Conservation (phyloP, 257 asterid genomes). For the Solanum chilense region DNA sequence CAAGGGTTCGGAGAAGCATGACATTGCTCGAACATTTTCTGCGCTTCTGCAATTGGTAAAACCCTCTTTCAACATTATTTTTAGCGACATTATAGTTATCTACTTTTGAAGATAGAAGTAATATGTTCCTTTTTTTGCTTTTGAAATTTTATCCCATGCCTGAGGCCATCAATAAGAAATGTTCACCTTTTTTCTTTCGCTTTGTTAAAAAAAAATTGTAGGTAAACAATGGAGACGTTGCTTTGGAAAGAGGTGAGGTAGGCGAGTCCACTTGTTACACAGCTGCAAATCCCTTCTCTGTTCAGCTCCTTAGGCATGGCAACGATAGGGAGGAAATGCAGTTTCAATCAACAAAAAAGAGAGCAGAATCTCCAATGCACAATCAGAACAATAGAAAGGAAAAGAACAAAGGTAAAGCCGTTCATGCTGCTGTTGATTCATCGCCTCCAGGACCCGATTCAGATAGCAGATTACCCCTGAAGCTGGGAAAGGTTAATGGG, state of each 20-base stretch:
- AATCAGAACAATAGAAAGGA: constrained; percentile 15
- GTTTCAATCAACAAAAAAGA: constrained; percentile 41
- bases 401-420: constrained; percentile 31
- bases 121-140: not conserved
- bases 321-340: constrained; percentile 19
- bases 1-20: constrained; percentile 75
- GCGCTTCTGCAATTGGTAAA: constrained; percentile 92
- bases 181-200: not conserved
- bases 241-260: constrained; percentile 24
- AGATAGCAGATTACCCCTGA: constrained; percentile 20
- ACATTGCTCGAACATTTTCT: constrained; percentile 89
- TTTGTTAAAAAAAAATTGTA: not conserved
- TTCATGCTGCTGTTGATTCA: constrained; percentile 9
- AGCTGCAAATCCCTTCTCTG: constrained; percentile 39
- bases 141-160: not conserved
- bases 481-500: constrained; percentile 25
- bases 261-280: constrained; percentile 42
- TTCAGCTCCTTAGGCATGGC: constrained; percentile 35
- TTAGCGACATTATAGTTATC: not conserved
- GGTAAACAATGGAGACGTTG: constrained; percentile 87
- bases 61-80: not conserved
- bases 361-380: constrained; percentile 37
- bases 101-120: not conserved
- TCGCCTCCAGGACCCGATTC: constrained; percentile 33
- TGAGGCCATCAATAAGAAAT: not conserved